Percentiles rank a stretch among this genome's conserved stretches.
phyloP scores from a whole-genome alignment of 2,329 filamentous ascomycete species.

The Diaporthe citri region DNA sequence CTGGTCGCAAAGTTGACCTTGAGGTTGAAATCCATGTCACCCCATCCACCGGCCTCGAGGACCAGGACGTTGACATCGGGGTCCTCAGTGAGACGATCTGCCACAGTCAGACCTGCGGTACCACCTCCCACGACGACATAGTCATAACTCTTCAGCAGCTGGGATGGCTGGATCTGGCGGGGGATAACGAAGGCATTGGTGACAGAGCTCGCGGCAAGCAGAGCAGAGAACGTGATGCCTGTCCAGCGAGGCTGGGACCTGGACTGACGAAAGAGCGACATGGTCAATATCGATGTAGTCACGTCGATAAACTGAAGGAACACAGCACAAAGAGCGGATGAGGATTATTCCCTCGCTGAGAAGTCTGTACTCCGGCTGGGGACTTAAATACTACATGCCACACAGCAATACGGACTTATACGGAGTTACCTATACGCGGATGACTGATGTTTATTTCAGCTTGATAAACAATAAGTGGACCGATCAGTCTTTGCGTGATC shows the following conservation, averaged over 20 bases:
- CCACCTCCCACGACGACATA: slow-evolving; percentile 44
- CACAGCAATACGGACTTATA: background rate
- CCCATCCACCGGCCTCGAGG: slow-evolving; percentile 42
- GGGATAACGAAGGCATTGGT: slow-evolving; percentile 26
- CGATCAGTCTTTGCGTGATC: background rate
- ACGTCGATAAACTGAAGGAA: slow-evolving; percentile 1
- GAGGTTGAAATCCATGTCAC: slow-evolving; percentile 28
- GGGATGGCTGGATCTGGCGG: slow-evolving; percentile 9
- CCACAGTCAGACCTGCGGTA: slow-evolving; percentile 43
- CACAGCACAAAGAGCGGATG: background rate
- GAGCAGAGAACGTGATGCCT: slow-evolving; percentile 13
- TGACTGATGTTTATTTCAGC: slow-evolving; percentile 3
- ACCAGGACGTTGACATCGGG: slow-evolving; percentile 42
- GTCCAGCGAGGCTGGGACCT: slow-evolving; percentile 28
- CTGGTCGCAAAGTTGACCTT: background rate
- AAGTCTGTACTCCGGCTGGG: too few species aligned
- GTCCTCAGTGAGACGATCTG: slow-evolving; percentile 44
- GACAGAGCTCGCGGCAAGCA: slow-evolving; percentile 30
- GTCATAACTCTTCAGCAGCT: slow-evolving; percentile 40
- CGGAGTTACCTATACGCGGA: background rate
- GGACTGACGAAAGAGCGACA: slow-evolving; percentile 14
- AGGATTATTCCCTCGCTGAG: background rate
- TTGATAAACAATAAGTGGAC: background rate
- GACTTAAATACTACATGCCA: background rate
- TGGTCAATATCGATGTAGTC: background rate